Conservation (phyloP, 2,329 filamentous ascomycete genomes). For the Coniochaeta sp. region DNA sequence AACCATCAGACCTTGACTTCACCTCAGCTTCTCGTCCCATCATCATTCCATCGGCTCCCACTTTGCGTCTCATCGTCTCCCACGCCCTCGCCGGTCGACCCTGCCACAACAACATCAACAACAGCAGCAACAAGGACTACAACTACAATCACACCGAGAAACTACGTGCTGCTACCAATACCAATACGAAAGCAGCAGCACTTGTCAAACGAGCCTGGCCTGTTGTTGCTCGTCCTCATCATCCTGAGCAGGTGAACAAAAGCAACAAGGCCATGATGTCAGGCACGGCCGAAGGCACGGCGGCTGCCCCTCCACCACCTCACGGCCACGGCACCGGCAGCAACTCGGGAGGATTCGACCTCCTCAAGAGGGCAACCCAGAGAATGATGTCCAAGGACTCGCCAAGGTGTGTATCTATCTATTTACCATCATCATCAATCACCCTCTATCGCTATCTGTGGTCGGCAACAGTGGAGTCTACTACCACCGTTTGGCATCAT, state of each 20-base stretch:
- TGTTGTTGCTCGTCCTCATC: not conserved
- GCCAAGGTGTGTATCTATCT: not conserved
- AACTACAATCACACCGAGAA: no score
- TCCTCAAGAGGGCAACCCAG: constrained; percentile 54
- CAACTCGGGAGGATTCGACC: constrained; percentile 40
- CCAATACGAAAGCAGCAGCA: not conserved
- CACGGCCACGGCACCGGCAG: constrained; percentile 20
- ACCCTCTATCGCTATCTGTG: not conserved
- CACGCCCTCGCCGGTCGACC: no score
- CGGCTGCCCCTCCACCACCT: no score
- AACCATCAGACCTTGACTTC: not conserved
- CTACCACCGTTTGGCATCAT: not conserved
- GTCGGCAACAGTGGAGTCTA: not conserved
- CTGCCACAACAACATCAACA: no score
- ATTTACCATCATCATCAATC: not conserved
- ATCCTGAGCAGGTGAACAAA: no score
- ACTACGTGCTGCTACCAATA: no score
- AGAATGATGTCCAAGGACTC: constrained; percentile 49
- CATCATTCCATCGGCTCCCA: no score
- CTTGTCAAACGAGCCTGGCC: not conserved
- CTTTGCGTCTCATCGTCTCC: no score
- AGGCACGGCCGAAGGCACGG: constrained; percentile 28
- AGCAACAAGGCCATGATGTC: constrained; percentile 34
- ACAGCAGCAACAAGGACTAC: no score
- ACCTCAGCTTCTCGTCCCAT: not conserved